Base-by-base conservation (phyloP, 116 monocot species). In the Iris pallida region DNA sequence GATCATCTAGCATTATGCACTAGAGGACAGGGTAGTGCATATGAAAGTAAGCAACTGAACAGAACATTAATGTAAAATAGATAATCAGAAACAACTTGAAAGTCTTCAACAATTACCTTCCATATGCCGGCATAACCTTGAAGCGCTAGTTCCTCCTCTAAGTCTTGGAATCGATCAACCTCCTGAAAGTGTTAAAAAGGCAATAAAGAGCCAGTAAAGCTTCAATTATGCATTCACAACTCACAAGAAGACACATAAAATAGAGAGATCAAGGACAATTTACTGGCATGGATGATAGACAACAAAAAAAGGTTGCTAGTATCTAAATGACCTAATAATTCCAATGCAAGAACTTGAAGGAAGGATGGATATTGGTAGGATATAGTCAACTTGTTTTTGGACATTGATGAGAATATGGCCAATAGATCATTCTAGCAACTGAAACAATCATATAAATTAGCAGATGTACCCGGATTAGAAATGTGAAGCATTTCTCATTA, bases 91-190 rank as follows among this genome's bases (percentile, higher is more conserved):
- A 47, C 18, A 47, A 45, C 5, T 41, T 55, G 55, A 53, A 40
- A 43, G 10, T 45, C 1, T 16, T 17, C 16, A n/a, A 51, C 10
- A 42, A 58, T 44, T 71, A 98, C 98, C 93, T 98, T 93, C 90
- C 93, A 98, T 55, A 84, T 80, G 55, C 98, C 98, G 71, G 53
- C 70, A 80, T 98, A 98, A 75, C 93, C 98, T 75, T 57, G 73
- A 18, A 57, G 20, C 52, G 62, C 47, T 54, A 98, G 61, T 66
- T 86, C 88, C 52, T 72, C 63, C 61, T 93, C 78, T 20, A 98
- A 69, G 69, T 98, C 98, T 55, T 57, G 57, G 82, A 90, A 98
- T 70, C 63, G 77, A 63, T 98, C 98, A 54, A 98, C 98, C 76
- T 98, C 98, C 98, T 93, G 79, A 44, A 76, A 75, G 19, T 11